Conservation (phyloP, 257 asterid species). For the Gentiana macrophylla region DNA sequence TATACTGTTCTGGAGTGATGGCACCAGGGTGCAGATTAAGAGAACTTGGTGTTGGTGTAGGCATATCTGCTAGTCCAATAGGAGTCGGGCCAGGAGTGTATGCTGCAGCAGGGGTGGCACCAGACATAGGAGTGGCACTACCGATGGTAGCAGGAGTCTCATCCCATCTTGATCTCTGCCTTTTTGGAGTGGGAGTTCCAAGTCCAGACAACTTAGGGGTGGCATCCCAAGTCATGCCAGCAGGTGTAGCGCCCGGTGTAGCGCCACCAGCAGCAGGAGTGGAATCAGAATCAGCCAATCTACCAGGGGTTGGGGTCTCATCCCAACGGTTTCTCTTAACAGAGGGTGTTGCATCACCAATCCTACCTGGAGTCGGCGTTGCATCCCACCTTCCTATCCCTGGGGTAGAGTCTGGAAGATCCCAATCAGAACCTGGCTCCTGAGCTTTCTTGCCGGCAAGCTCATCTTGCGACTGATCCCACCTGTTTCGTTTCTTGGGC, state of each 20-base stretch:
- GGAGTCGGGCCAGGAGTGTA: conserved; percentile 87
- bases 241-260: conserved; percentile 86
- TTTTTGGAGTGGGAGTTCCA: conserved; percentile 86
- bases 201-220: conserved; percentile 68
- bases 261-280: conserved; percentile 78
- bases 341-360: conserved; percentile 84
- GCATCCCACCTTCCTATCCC: conserved; percentile 99
- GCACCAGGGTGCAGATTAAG: conserved; percentile 49
- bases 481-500: conserved; percentile 90
- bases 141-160: conserved; percentile 96
- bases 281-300: conserved; percentile 72
- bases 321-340: conserved; percentile 83
- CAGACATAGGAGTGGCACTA: conserved; percentile 72
- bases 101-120: conserved; percentile 80
- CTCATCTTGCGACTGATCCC: conserved; percentile 89
- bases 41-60: conserved; percentile 85
- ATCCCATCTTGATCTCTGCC: conserved; percentile 98
- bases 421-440: conserved; percentile 81
- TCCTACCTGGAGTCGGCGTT: conserved; percentile 88
- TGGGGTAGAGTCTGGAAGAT: conserved; percentile 71
- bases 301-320: conserved; percentile 94
- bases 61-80: conserved; percentile 63
- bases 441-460: conserved; percentile 38
- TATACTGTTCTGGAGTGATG: conserved; percentile 86
- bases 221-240: conserved; percentile 96